Evolutionary conservation across 2,329 filamentous ascomycete genomes (phyloP), one percentile per base, ranked within the genome.

Genomic region (Blumeriella jaapii): DNA sequence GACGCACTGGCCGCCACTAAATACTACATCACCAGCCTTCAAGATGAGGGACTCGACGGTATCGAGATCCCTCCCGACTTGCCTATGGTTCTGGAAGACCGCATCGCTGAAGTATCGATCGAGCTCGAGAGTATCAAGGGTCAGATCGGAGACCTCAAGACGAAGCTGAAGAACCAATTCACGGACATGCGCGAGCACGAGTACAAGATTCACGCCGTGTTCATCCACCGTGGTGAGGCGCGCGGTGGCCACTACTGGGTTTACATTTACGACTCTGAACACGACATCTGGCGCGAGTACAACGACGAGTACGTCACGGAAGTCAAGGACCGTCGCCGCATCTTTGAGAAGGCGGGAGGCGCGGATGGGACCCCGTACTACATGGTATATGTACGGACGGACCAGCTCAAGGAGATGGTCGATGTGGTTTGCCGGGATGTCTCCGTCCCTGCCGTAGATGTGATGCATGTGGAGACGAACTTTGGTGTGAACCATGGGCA

Each of bases 211-310:
- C 87, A 95, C 48, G 84, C 89, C 0, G 82, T 95, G 19, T 93
- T 98, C 53, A 89, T 94, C 50, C 91, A 98, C 56, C 78, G 81
- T 13, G 83, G 83, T 19, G 67, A 48, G 17, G 68, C 78, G 25
- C 70, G 67, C 28, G 78, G 78, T 29, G 91, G 91, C 0, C 91
- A 98, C 58, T 98, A 96, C 61, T 95, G 85, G 79, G 85, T 95
- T 28, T 95, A 87, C 29, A 70, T 98, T 45, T 82, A 78, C 24
- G 40, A 42, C 16, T 36, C 36, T 18, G 40, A 42, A 45, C 71
- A 74, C 29, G 62, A 76, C 22, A 65, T 87, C 13, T 98, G 91
- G 87, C 78, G 86, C 38, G 85, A 83, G 53, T 98, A 95, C 65
- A 98, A 98, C 55, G 91, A 98, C 52, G 79, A 80, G 35, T 69